A percentile compares a stretch with the other conserved stretches of the same genome.
Conservation (phyloP, 2,329 filamentous ascomycete species). For the Aspergillus sp. region DNA sequence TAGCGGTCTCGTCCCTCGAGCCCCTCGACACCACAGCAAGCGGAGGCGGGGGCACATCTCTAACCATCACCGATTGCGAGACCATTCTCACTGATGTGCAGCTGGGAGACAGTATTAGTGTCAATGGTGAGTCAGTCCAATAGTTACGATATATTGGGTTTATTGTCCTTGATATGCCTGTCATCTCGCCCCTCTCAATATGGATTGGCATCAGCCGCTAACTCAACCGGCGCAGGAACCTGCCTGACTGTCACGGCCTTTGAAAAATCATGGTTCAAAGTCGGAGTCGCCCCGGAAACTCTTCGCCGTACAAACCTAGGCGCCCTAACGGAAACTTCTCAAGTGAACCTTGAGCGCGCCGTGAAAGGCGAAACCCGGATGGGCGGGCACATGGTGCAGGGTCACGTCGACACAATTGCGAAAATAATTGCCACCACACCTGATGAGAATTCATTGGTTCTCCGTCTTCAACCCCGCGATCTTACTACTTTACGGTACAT, state of each 20-base stretch:
- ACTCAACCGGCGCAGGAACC: conserved; percentile 51
- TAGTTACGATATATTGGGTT: background rate
- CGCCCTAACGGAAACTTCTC: conserved; percentile 61
- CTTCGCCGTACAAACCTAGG: conserved; percentile 95
- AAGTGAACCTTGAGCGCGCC: conserved; percentile 90
- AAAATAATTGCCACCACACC: conserved; percentile 69
- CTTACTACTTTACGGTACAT: conserved; percentile 75
- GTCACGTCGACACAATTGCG: conserved; percentile 90
- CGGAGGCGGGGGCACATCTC: conserved; percentile 77
- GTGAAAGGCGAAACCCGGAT: conserved; percentile 90
- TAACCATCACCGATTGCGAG: conserved; percentile 77
- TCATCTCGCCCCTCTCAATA: background rate
- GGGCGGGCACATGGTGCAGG: conserved; percentile 98
- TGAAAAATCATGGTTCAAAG: conserved; percentile 68
- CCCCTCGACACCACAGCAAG: conserved; percentile 70
- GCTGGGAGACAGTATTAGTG: conserved; percentile 87
- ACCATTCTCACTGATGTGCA: conserved; percentile 80
- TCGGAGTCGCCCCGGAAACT: conserved; percentile 93
- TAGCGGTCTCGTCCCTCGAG: conserved; percentile 81
- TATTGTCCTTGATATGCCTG: background rate
- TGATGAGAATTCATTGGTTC: conserved; percentile 87
- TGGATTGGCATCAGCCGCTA: background rate
- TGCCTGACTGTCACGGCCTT: conserved; percentile 90
- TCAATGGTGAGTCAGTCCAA: conserved; percentile 66
- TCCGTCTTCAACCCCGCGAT: conserved; percentile 74